Evolutionary conservation across 148 eudicot genomes (phyloP).

Genomic region (Gaultheria prostrata): DNA sequence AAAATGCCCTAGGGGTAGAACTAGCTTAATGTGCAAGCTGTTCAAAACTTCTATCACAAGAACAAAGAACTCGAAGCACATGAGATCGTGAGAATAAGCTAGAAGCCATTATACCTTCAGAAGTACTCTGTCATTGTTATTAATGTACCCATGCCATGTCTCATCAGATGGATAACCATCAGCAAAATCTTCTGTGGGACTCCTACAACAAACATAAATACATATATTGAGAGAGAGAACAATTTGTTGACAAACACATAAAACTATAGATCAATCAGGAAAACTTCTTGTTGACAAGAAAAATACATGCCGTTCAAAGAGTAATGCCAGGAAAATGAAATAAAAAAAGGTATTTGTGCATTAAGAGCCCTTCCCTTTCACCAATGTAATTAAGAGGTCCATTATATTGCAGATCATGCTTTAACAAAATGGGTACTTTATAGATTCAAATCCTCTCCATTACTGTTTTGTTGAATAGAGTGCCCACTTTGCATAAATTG

Average conservation of each 20-base stretch:
- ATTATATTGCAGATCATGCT: neutral
- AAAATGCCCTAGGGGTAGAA: neutral
- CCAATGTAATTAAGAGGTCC: neutral
- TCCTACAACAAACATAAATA: constrained; percentile 34
- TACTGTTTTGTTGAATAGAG: neutral
- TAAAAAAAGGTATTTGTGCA: neutral
- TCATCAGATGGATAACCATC: constrained; percentile 54
- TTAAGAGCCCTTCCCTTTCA: neutral
- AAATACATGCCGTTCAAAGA: neutral
- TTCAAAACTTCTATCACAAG: neutral
- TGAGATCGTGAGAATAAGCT: neutral
- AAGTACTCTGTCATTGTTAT: constrained; percentile 52
- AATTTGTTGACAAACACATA: neutral
- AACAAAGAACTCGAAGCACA: neutral
- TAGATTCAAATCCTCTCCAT: neutral
- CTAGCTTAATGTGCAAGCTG: neutral
- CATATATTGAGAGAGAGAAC: neutral
- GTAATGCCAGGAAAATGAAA: neutral
- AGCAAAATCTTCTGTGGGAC: constrained; percentile 54
- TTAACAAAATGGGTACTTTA: neutral
- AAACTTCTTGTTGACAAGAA: neutral
- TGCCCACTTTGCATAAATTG: too few species aligned
- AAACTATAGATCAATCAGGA: neutral
- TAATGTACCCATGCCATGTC: constrained; percentile 52
- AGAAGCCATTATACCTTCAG: constrained; percentile 33